phyloP scores from a whole-genome alignment of 2,329 filamentous ascomycete genomes.

The Alternaria ventricosa region DNA sequence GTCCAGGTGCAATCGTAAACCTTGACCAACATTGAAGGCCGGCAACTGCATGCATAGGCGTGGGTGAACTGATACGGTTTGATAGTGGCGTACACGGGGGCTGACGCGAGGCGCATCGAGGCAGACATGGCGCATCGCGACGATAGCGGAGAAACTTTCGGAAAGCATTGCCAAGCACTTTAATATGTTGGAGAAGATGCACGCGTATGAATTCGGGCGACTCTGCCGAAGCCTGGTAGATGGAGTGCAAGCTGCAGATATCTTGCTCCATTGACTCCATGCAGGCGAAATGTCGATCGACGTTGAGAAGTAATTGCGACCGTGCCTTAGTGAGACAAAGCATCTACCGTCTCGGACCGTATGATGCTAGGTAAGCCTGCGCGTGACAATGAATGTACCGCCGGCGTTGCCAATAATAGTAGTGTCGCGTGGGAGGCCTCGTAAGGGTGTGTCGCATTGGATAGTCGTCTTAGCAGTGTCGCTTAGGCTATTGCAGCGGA shows the following conservation, averaged over 20 bases:
- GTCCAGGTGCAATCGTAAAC: neutral
- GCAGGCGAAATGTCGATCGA: neutral
- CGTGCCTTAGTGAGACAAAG: neutral
- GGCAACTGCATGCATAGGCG: neutral
- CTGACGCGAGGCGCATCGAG: neutral
- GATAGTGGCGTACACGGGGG: neutral
- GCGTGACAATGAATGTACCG: neutral
- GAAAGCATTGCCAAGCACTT: neutral
- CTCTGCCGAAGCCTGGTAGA: neutral
- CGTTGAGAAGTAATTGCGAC: neutral
- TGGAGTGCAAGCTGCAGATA: neutral
- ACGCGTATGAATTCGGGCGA: neutral
- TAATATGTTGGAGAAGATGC: neutral
- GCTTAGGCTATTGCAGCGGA: slow-evolving; percentile 1
- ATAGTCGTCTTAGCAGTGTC: neutral
- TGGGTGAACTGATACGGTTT: neutral
- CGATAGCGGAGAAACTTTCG: neutral
- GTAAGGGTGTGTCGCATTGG: neutral
- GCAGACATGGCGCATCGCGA: neutral
- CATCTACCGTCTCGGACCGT: neutral
- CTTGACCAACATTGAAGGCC: neutral
- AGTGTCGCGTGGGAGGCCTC: neutral
- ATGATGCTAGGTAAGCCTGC: neutral
- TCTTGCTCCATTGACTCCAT: neutral
- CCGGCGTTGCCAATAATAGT: neutral